Conservation (phyloP, 805 yeast genomes). For the Lachancea sp. region DNA sequence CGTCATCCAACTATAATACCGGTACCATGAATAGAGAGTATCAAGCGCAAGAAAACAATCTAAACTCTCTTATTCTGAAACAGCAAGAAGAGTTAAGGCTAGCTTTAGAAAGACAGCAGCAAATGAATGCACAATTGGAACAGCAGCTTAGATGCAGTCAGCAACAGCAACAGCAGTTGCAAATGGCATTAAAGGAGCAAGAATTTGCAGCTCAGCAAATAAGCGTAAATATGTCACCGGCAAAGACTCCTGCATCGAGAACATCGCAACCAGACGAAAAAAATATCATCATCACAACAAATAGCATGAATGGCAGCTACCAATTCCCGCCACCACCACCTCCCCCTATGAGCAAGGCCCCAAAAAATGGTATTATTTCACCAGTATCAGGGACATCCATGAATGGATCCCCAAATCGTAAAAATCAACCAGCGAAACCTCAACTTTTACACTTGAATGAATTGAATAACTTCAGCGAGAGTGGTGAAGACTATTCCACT, state of each 20-base stretch:
- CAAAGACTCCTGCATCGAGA: constrained; percentile 4
- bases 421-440: not conserved
- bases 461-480: not conserved
- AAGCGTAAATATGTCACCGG: constrained; percentile 1
- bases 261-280: constrained; percentile 7
- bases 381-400: constrained; percentile 23
- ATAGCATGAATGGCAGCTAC: constrained; percentile 29
- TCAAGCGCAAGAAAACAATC: not conserved
- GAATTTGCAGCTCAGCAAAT: constrained; percentile 16
- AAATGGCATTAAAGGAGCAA: constrained; percentile 23
- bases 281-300: constrained; percentile 27
- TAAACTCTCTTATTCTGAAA: constrained; percentile 15
- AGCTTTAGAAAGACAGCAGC: constrained; percentile 28
- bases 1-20: not conserved
- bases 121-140: constrained; percentile 26
- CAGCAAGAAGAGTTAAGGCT: constrained; percentile 27
- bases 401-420: constrained; percentile 22
- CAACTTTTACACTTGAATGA: not conserved
- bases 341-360: not conserved
- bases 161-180: constrained; percentile 27
- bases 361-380: constrained; percentile 8
- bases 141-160: constrained; percentile 26
- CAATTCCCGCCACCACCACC: constrained; percentile 31
- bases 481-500: constrained; percentile 4
- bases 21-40: not conserved